Conservation (phyloP, 331 rosid genomes). For the Stylosanthes scabra region DNA sequence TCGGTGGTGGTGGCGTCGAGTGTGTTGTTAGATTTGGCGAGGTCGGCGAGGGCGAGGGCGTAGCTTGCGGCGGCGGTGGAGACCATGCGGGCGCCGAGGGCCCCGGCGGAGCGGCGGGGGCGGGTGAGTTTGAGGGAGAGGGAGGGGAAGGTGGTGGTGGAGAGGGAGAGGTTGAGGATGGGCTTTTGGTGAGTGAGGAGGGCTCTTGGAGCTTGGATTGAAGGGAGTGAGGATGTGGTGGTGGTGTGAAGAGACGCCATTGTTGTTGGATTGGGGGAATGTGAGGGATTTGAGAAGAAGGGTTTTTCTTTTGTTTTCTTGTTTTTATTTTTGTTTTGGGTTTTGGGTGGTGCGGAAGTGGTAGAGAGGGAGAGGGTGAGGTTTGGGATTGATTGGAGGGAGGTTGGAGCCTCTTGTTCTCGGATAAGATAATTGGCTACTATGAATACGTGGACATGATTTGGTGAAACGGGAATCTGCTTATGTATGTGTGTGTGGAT, state of each 20-base stretch:
- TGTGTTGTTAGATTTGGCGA: slow-evolving; percentile 65
- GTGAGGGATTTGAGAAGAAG: neutral
- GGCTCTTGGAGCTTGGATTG: slow-evolving; percentile 41
- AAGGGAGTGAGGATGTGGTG: slow-evolving; percentile 62
- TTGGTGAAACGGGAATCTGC: neutral
- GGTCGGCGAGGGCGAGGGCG: slow-evolving; percentile 78
- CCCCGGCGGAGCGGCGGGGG: slow-evolving; percentile 49
- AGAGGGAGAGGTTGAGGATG: slow-evolving; percentile 60
- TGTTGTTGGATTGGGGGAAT: neutral
- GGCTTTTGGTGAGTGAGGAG: slow-evolving; percentile 44
- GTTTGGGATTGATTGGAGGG: neutral
- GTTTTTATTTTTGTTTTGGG: neutral
- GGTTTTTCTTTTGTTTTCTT: neutral
- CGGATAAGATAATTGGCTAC: slow-evolving; percentile 19
- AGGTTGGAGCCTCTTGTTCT: slow-evolving; percentile 30
- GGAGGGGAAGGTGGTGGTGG: slow-evolving; percentile 54
- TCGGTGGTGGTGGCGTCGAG: slow-evolving; percentile 74
- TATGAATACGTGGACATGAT: slow-evolving; percentile 37
- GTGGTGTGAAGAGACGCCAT: slow-evolving; percentile 80
- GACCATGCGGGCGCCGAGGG: slow-evolving; percentile 59
- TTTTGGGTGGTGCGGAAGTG: neutral
- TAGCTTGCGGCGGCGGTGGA: slow-evolving; percentile 72
- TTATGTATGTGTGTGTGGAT: neutral
- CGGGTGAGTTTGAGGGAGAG: slow-evolving; percentile 50
- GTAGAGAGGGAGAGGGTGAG: neutral